Conservation (phyloP, 495 filamentous ascomycete genomes). For the Talaromyces adpressus region DNA sequence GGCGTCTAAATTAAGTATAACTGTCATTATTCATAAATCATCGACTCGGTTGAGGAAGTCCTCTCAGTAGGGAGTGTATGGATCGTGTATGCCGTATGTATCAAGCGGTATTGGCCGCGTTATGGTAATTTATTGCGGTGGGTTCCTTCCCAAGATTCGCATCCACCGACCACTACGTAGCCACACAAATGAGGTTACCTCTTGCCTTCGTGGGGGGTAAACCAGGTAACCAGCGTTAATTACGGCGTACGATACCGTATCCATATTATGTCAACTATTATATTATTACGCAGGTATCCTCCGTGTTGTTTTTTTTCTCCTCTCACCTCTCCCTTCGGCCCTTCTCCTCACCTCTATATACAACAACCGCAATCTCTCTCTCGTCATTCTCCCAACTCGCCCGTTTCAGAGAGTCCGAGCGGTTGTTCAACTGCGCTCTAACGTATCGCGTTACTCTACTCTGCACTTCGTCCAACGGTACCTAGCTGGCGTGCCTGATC, state of each 20-base stretch:
- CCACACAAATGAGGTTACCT: constrained; percentile 2
- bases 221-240: neutral
- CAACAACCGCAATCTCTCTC: neutral
- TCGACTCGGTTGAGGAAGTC: neutral
- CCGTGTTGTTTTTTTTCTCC: constrained; percentile 9
- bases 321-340: constrained; percentile 7
- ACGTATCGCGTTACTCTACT: constrained; percentile 6
- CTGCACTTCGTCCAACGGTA: neutral
- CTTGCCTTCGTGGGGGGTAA: neutral
- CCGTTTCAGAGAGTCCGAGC: neutral
- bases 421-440: neutral
- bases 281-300: neutral
- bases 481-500: neutral
- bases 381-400: neutral
- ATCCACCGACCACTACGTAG: neutral
- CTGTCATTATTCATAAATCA: too few species aligned
- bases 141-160: constrained; percentile 3
- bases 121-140: neutral
- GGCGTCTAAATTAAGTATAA: neutral
- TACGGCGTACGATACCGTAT: neutral
- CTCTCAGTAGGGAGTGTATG: neutral
- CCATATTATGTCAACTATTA: neutral
- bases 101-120: neutral
- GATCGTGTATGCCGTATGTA: neutral
- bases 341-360: neutral